Conservation (phyloP, 495 filamentous ascomycete genomes). For the Chlorociboria aeruginascens region DNA sequence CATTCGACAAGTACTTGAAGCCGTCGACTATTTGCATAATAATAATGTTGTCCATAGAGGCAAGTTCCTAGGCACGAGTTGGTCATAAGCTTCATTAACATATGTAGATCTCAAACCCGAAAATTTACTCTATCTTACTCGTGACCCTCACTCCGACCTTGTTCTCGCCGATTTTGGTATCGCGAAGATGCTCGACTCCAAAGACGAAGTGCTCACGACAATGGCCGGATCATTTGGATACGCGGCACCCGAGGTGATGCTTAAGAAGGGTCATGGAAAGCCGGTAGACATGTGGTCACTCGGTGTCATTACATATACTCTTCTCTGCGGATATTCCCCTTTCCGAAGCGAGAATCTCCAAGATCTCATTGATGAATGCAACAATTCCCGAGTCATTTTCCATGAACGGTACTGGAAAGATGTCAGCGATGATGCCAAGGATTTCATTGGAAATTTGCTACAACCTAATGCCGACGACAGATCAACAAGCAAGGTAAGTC, state of each 20-base stretch:
- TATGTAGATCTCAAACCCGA: slow-evolving; percentile 88
- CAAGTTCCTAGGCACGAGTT: slow-evolving; percentile 18
- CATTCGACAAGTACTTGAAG: slow-evolving; percentile 87
- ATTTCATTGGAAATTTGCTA: slow-evolving; percentile 78
- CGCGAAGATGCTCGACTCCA: slow-evolving; percentile 90
- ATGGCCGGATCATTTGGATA: slow-evolving; percentile 99
- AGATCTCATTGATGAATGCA: slow-evolving; percentile 93
- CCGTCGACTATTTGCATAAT: slow-evolving; percentile 87
- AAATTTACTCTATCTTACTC: slow-evolving; percentile 88
- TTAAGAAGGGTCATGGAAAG: slow-evolving; percentile 94
- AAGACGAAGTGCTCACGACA: slow-evolving; percentile 84
- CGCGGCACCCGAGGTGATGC: slow-evolving; percentile 95
- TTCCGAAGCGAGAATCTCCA: slow-evolving; percentile 90
- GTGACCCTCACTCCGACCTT: slow-evolving; percentile 61
- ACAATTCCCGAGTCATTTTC: slow-evolving; percentile 80
- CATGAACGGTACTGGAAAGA: slow-evolving; percentile 98
- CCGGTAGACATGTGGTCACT: slow-evolving; percentile 99
- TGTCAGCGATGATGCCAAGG: slow-evolving; percentile 90
- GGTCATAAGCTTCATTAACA: background rate
- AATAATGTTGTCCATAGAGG: slow-evolving; percentile 97
- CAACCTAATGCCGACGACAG: slow-evolving; percentile 68
- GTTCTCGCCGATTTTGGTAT: slow-evolving; percentile 98
- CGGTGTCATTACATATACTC: slow-evolving; percentile 96
- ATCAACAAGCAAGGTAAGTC: slow-evolving; percentile 59
- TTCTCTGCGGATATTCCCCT: slow-evolving; percentile 97